Conservation (phyloP, 306 rosid species). For the Hippophae rhamnoides region DNA sequence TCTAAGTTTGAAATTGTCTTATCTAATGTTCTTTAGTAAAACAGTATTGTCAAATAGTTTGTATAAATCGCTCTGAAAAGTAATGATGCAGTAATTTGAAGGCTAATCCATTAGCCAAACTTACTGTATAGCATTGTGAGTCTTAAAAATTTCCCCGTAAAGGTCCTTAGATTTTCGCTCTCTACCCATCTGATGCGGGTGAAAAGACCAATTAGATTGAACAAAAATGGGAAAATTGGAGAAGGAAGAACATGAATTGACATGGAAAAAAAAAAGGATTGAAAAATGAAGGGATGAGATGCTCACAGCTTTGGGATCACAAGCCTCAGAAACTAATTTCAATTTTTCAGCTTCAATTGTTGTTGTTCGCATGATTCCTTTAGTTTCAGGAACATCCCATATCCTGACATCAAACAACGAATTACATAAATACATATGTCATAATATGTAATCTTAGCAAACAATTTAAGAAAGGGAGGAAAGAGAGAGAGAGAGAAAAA, state of each 20-base stretch:
- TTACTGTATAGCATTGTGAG: conserved; percentile 72
- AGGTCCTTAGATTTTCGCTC: conserved; percentile 48
- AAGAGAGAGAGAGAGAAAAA: no score
- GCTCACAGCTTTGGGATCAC: conserved; percentile 63
- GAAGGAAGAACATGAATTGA: background rate
- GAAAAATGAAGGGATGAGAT: conserved; percentile 7
- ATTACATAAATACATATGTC: conserved; percentile 14
- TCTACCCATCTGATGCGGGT: conserved; percentile 71
- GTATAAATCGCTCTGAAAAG: background rate
- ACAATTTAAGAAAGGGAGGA: background rate
- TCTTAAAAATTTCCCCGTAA: conserved; percentile 47
- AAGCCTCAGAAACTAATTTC: conserved; percentile 66
- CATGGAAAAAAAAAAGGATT: background rate
- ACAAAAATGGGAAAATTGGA: background rate
- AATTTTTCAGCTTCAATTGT: conserved; percentile 51
- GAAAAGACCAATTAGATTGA: conserved; percentile 23
- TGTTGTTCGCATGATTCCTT: conserved; percentile 44
- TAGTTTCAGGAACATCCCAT: conserved; percentile 77
- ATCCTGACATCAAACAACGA: conserved; percentile 37
- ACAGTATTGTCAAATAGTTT: conserved; percentile 4
- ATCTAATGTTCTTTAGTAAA: conserved; percentile 55
- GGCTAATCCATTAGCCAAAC: conserved; percentile 19
- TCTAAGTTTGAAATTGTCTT: conserved; percentile 87
- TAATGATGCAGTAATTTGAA: conserved; percentile 8
- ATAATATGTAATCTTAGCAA: background rate